Evolutionary conservation across 2,329 filamentous ascomycete species (phyloP).

Genomic region (Stenocarpella maydis): DNA sequence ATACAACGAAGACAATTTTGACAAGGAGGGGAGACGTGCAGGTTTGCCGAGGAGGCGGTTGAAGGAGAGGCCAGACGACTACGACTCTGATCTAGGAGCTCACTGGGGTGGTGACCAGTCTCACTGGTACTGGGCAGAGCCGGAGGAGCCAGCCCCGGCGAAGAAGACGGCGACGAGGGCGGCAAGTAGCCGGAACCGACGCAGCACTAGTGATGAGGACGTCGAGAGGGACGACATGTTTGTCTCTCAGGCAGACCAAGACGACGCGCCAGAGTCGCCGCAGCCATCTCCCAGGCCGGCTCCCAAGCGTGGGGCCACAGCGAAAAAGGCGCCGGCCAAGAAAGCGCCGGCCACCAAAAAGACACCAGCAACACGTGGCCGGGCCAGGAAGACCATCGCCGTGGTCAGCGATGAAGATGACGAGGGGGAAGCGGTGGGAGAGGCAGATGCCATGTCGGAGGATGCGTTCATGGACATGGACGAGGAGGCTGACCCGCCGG

Average conservation of each 20-base stretch:
- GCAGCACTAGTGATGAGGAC: constrained; percentile 57
- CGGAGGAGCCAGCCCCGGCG: constrained; percentile 13
- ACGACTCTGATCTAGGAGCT: constrained; percentile 92
- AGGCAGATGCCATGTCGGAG: constrained; percentile 37
- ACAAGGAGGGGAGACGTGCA: constrained; percentile 59
- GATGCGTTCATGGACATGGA: constrained; percentile 46
- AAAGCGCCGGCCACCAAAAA: constrained; percentile 55
- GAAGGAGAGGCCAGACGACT: constrained; percentile 79
- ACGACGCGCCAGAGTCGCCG: constrained; percentile 54
- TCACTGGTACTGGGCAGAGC: constrained; percentile 58
- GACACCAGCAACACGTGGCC: constrained; percentile 51
- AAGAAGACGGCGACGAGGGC: constrained; percentile 27
- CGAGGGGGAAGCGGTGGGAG: constrained; percentile 41
- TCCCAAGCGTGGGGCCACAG: constrained; percentile 41
- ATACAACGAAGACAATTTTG: constrained; percentile 75
- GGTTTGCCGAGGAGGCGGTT: constrained; percentile 61
- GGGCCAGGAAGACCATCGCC: constrained; percentile 53
- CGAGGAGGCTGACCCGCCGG: constrained; percentile 47
- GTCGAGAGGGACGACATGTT: constrained; percentile 55
- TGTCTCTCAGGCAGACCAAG: constrained; percentile 52
- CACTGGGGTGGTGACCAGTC: constrained; percentile 83
- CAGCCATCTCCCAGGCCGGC: constrained; percentile 46
- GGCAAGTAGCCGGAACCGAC: constrained; percentile 44
- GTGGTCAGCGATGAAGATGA: constrained; percentile 49
- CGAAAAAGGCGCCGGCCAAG: constrained; percentile 42